These are phyloP conservation scores for Ormosia emarginata DNA, from an alignment of 306 rosid genomes.

Conservation along the genomic window DNA sequence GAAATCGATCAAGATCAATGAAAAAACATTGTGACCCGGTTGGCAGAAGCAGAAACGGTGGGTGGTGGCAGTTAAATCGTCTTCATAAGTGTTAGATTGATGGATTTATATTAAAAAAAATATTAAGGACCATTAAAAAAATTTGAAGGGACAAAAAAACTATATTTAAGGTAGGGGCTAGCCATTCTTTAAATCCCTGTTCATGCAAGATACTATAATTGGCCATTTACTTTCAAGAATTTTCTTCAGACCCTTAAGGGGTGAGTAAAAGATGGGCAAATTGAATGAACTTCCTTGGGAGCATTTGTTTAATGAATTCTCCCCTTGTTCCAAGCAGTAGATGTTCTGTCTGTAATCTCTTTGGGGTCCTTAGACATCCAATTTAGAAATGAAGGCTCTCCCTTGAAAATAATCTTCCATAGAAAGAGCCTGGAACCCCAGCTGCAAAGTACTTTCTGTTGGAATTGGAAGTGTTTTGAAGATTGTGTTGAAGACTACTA, in stretches of 20 bases:
- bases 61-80: too few relatives aligned
- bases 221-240: conserved; percentile 25
- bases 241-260: conserved; percentile 8
- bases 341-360: conserved; percentile 12
- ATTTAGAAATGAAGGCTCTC: conserved; percentile 6
- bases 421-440: conserved; percentile 37
- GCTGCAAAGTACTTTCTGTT: conserved; percentile 11
- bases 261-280: conserved; percentile 24
- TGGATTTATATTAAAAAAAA: too few relatives aligned
- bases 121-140: too few relatives aligned
- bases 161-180: too few relatives aligned
- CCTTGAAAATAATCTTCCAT: conserved; percentile 28
- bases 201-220: too few relatives aligned
- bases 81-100: too few relatives aligned
- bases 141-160: too few relatives aligned
- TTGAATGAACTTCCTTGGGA: conserved; percentile 32
- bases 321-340: conserved; percentile 38
- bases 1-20: too few relatives aligned
- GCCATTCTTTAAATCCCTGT: too few relatives aligned
- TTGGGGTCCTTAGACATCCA: conserved; percentile 26
- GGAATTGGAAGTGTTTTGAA: conserved; percentile 23
- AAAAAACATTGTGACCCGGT: too few relatives aligned
- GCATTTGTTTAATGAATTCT: conserved; percentile 21
- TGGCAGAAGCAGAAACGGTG: too few relatives aligned
- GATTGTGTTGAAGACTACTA: conserved; percentile 27